A percentile compares a stretch with the other conserved stretches of the same genome.
Evolutionary conservation across 2,329 filamentous ascomycete genomes (phyloP).

Genomic region (Fulvia fulva): DNA sequence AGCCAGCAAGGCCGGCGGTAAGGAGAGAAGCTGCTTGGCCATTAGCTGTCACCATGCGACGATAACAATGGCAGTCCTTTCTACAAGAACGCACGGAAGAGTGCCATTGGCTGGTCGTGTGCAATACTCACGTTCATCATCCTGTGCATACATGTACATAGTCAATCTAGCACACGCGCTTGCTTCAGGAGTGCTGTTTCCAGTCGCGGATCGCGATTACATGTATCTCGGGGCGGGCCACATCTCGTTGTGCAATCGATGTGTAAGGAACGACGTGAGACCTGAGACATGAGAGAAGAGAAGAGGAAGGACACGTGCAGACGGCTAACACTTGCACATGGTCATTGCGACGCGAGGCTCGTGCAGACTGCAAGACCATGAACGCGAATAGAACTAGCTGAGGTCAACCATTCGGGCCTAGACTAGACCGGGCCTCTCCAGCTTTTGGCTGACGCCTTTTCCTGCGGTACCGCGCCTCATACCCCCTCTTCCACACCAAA

Average conservation of each 20-base stretch:
- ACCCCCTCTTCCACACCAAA: background rate
- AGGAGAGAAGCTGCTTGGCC: slow-evolving; percentile 15
- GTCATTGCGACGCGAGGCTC: background rate
- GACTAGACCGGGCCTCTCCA: background rate
- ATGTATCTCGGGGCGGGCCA: background rate
- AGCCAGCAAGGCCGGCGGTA: slow-evolving; percentile 28
- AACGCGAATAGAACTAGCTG: too few relatives aligned
- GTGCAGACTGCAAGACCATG: too few relatives aligned
- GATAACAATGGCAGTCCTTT: background rate
- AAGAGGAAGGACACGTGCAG: background rate
- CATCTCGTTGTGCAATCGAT: background rate
- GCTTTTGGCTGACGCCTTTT: background rate
- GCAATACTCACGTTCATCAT: background rate
- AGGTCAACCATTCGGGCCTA: background rate
- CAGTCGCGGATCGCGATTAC: background rate
- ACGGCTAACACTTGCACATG: background rate
- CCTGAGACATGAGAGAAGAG: background rate
- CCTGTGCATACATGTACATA: too few relatives aligned
- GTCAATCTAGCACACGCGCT: too few relatives aligned
- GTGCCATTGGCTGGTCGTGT: background rate
- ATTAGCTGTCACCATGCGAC: background rate
- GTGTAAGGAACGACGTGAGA: background rate
- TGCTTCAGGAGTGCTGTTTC: background rate
- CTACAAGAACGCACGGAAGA: background rate
- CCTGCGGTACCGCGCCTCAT: background rate